Conservation (phyloP, 2,329 filamentous ascomycete species). For the Aureobasidium leucospermi region DNA sequence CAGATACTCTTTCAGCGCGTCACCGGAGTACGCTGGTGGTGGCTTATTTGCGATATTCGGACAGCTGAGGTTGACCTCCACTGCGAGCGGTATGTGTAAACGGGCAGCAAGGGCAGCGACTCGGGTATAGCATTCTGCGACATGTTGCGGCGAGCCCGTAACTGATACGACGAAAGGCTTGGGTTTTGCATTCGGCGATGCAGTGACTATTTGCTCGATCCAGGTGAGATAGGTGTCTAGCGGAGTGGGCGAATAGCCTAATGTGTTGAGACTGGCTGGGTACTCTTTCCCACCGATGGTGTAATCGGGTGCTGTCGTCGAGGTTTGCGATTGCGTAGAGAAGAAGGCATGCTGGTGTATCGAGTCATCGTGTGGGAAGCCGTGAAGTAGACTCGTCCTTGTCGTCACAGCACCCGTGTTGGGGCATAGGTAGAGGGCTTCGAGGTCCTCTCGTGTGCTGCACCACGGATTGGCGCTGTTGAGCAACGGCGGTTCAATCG, state of each 20-base stretch:
- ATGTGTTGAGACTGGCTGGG: slow-evolving; percentile 51
- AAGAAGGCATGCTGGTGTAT: slow-evolving; percentile 63
- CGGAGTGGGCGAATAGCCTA: slow-evolving; percentile 64
- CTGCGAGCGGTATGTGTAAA: slow-evolving; percentile 47
- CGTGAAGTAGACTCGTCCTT: slow-evolving; percentile 58
- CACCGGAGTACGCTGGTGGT: slow-evolving; percentile 61
- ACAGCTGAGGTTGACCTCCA: slow-evolving; percentile 74
- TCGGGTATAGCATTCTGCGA: slow-evolving; percentile 48
- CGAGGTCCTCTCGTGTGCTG: slow-evolving; percentile 55
- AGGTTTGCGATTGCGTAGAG: slow-evolving; percentile 34
- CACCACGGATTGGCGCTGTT: slow-evolving; percentile 75
- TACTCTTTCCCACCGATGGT: slow-evolving; percentile 11
- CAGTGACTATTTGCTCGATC: slow-evolving; percentile 49
- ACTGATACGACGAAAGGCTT: slow-evolving; percentile 66
- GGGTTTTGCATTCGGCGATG: slow-evolving; percentile 34
- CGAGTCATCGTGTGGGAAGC: slow-evolving; percentile 55
- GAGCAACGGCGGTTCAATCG: slow-evolving; percentile 58
- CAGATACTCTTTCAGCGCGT: slow-evolving; percentile 50
- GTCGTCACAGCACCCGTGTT: slow-evolving; percentile 68
- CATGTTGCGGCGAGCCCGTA: slow-evolving; percentile 55
- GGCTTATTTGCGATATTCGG: slow-evolving; percentile 64
- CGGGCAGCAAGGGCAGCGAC: slow-evolving; percentile 34
- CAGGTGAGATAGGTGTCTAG: slow-evolving; percentile 54
- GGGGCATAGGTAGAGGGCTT: slow-evolving; percentile 51
- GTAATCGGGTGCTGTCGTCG: slow-evolving; percentile 12